Evolutionary conservation across 2,329 filamentous ascomycete genomes (phyloP).

Genomic region (Plenodomus lindquistii): DNA sequence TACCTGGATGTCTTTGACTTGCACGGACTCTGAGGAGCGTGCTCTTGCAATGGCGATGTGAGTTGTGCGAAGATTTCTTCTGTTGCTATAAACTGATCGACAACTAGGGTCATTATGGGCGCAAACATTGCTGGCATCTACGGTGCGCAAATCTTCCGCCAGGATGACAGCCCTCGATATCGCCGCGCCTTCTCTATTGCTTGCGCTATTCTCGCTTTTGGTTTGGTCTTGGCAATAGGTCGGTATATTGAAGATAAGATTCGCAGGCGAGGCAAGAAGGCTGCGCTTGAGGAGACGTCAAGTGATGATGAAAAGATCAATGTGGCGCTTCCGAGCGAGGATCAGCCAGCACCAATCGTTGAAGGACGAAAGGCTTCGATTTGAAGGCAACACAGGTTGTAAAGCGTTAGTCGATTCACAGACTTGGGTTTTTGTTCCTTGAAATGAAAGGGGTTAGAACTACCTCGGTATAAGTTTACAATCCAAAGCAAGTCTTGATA

Average conservation of each 20-base stretch:
- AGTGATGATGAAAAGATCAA: slow-evolving; percentile 3
- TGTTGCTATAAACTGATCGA: not conserved
- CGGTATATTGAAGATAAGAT: slow-evolving; percentile 51
- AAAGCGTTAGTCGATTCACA: too few species aligned
- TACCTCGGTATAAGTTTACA: too few species aligned
- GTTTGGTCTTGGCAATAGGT: slow-evolving; percentile 47
- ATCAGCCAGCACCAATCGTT: slow-evolving; percentile 15
- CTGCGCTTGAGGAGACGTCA: slow-evolving; percentile 9
- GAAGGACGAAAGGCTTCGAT: slow-evolving; percentile 6
- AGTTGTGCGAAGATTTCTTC: not conserved
- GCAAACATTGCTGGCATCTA: slow-evolving; percentile 66
- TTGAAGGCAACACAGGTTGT: too few species aligned
- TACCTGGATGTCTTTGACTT: slow-evolving; percentile 62
- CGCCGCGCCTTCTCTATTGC: slow-evolving; percentile 55
- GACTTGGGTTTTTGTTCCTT: too few species aligned
- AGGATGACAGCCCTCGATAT: slow-evolving; percentile 57
- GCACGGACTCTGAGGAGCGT: slow-evolving; percentile 60
- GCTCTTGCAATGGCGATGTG: slow-evolving; percentile 64
- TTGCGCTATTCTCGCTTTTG: slow-evolving; percentile 52
- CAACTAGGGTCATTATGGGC: slow-evolving; percentile 60
- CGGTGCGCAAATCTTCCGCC: slow-evolving; percentile 63
- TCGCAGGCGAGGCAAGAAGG: slow-evolving; percentile 11
- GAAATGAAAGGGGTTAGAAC: too few species aligned
- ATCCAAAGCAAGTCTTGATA: too few species aligned
- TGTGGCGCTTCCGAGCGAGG: slow-evolving; percentile 7